phyloP scores from a whole-genome alignment of 1,284 basidiomycete species.

The Cryptococcus hybrid region DNA sequence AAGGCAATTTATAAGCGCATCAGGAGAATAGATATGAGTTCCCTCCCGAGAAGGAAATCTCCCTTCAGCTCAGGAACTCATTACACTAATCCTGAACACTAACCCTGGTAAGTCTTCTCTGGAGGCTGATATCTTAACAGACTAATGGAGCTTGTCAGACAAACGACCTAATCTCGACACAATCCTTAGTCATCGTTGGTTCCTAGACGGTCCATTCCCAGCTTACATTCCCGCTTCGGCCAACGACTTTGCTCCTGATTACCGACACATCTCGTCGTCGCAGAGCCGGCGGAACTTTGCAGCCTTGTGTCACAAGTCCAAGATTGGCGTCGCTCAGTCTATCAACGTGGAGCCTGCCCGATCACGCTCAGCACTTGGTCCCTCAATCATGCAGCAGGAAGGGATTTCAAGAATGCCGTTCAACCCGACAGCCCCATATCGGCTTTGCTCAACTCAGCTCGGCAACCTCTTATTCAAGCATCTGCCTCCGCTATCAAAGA shows the following conservation, averaged over 20 bases:
- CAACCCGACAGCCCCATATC: constrained; percentile 94
- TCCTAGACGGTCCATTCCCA: constrained; percentile 77
- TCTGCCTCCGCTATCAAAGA: constrained; percentile 51
- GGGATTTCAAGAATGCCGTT: constrained; percentile 92
- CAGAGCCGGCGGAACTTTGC: constrained; percentile 70
- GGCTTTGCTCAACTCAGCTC: constrained; percentile 78
- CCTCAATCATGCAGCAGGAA: constrained; percentile 77
- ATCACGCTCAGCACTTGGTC: constrained; percentile 32
- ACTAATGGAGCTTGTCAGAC: constrained; percentile 34
- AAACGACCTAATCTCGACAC: constrained; percentile 78
- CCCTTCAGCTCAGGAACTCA: constrained; percentile 72
- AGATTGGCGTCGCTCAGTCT: constrained; percentile 32
- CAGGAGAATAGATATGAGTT: constrained; percentile 94
- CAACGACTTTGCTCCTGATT: constrained; percentile 71
- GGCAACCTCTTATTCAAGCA: constrained; percentile 80
- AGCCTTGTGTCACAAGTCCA: constrained; percentile 35
- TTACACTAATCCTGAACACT: constrained; percentile 80
- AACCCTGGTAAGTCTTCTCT: constrained; percentile 57
- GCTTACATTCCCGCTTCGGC: constrained; percentile 74
- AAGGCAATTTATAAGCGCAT: constrained; percentile 96
- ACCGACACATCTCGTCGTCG: constrained; percentile 62
- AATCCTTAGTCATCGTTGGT: constrained; percentile 84
- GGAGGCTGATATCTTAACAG: background rate
- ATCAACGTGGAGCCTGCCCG: constrained; percentile 24
- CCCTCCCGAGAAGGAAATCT: constrained; percentile 72